Conservation (phyloP, 106 monocot species). For the Allium cepa region DNA sequence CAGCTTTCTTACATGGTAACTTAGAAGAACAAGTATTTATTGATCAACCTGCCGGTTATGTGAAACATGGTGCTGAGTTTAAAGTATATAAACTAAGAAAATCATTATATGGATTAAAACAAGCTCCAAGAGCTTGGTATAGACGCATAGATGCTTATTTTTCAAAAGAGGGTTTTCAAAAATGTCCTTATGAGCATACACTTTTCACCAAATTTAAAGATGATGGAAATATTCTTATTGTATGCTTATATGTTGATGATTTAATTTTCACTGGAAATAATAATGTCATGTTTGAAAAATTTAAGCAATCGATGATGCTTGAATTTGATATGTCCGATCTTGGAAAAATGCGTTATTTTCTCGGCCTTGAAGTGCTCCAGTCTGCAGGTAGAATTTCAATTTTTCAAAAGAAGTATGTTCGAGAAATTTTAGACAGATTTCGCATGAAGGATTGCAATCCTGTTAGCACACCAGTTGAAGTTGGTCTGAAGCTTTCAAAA, state of each 20-base stretch:
- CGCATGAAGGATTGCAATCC: neutral
- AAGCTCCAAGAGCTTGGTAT: neutral
- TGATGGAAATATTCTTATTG: neutral
- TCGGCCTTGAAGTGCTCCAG: neutral
- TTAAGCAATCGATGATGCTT: neutral
- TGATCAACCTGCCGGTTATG: neutral
- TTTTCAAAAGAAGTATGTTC: neutral
- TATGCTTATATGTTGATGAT: neutral
- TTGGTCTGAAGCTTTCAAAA: neutral
- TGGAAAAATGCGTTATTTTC: constrained; percentile 1
- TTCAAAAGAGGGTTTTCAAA: neutral
- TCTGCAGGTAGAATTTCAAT: neutral
- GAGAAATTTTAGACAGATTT: neutral
- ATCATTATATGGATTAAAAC: neutral
- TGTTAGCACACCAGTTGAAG: neutral
- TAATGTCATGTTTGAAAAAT: neutral
- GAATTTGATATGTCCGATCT: neutral
- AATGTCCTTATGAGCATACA: neutral
- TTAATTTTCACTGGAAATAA: constrained; percentile 4
- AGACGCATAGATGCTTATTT: too few species aligned
- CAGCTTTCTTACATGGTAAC: neutral
- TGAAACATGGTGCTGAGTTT: neutral
- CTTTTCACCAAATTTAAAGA: neutral
- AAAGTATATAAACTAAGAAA: neutral
- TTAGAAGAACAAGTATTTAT: neutral